Conservation (phyloP, 108 stramenopile species). For the Nannochloropsis salina region DNA sequence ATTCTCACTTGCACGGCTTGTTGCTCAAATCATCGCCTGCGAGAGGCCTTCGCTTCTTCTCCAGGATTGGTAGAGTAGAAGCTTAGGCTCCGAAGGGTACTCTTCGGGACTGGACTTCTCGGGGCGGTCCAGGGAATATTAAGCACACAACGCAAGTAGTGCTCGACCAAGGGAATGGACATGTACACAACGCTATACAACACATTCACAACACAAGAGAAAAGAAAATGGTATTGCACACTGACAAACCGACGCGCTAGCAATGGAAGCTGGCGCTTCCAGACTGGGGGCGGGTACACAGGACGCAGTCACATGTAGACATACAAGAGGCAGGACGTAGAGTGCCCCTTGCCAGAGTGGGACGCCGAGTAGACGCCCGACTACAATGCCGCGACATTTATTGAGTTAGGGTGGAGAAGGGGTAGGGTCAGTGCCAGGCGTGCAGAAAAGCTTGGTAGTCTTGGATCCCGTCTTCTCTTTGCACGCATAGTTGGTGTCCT, state of each 20-base stretch:
- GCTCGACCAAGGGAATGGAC: neutral
- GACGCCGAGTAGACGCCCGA: neutral
- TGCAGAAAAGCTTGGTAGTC: neutral
- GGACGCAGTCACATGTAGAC: neutral
- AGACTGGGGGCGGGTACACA: neutral
- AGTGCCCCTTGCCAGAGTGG: neutral
- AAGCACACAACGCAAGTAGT: neutral
- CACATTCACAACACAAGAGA: neutral
- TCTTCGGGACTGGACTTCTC: neutral
- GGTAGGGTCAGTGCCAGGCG: no score
- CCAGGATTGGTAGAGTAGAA: neutral
- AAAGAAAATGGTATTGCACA: neutral
- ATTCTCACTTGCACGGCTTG: neutral
- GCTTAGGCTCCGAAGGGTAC: neutral
- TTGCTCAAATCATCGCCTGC: neutral
- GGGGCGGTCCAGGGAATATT: neutral
- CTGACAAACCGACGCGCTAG: neutral
- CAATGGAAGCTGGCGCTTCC: neutral
- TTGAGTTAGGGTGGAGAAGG: no score
- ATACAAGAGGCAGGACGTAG: conserved; percentile 4
- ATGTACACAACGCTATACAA: neutral
- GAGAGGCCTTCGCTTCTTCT: neutral
- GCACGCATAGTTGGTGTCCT: neutral
- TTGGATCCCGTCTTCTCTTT: neutral
- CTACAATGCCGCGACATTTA: neutral